Base-by-base conservation (phyloP, 805 yeast species). In the Metschnikowia proteae region DNA sequence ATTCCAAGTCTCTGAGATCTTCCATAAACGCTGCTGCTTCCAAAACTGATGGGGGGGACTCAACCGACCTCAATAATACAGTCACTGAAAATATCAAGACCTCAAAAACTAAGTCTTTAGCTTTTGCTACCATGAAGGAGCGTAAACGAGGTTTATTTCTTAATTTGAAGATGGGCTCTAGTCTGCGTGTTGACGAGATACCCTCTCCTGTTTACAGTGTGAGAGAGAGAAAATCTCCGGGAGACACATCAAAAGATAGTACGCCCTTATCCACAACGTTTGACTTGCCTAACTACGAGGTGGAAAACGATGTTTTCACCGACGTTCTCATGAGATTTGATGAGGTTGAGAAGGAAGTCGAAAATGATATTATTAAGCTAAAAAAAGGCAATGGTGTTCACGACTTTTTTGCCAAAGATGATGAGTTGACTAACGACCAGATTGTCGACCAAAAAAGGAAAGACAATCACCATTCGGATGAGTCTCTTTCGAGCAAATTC, bases 361-460 rank as follows among this genome's bases (percentile, higher is more conserved):
- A 56, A 7, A 44, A 46, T 13, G 59, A 51, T 23, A 51, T 54
- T 6, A 47, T 44, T 4, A 47, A 43, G 10, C 29, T 48, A 10
- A 43, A 41, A 27, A 52, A 43, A 11, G 28, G 47, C 13, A 47
- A 46, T 33, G 43, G 51, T 25, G 39, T 50, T 8, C 57, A 54
- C 26, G 63, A 60, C 38, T 58, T 62, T 13, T 70, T 73, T 50
- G 61, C 72, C 41, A 64, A 60, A 45, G 77, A 73, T 55, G 77
- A 72, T 46, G 77, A 73, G 48, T 62, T 73, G 49, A 67, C 75
- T 1, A 57, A 55, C 31, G 76, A 64, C 31, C 76, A 72, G 50
- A 73, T 72, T 45, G 63, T 60, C 32, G 75, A 72, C 51, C 75
- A 67, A 48, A 68, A 69, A 50, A 48, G 59, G 17, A 66, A 62